A percentile compares a stretch with the other conserved stretches of the same genome.
Conservation (phyloP, 768 basidiomycete genomes). For the Gyrodon lividus region DNA sequence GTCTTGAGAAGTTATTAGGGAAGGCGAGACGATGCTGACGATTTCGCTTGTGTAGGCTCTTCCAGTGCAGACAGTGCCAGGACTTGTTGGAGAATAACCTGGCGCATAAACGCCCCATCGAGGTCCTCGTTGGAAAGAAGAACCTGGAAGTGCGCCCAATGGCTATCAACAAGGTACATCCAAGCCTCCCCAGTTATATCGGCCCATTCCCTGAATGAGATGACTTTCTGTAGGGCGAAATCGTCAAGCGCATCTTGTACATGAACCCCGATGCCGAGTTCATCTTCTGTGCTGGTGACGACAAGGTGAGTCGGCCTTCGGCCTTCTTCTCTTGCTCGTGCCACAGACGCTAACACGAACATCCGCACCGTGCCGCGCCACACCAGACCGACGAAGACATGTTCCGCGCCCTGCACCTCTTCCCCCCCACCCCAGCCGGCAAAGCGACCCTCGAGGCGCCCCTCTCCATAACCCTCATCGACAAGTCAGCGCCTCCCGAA, state of each 20-base stretch:
- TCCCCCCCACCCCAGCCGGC: constrained; percentile 38
- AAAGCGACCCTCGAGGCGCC: constrained; percentile 56
- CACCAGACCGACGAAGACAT: constrained; percentile 95
- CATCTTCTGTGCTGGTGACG: constrained; percentile 97
- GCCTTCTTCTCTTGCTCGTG: background rate
- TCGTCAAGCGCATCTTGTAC: constrained; percentile 93
- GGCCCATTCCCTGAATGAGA: background rate
- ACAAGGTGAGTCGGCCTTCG: constrained; percentile 75
- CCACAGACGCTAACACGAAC: constrained; percentile 4
- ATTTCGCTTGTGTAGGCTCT: constrained; percentile 46
- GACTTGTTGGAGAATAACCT: constrained; percentile 94
- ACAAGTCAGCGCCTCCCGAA: constrained; percentile 25
- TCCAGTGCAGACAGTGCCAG: constrained; percentile 96
- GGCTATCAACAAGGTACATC: constrained; percentile 82
- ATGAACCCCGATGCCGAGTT: constrained; percentile 92
- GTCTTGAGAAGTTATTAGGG: background rate
- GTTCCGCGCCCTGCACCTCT: constrained; percentile 86
- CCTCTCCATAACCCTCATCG: constrained; percentile 44
- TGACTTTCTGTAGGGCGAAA: constrained; percentile 66
- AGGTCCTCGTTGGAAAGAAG: constrained; percentile 97
- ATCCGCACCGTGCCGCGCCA: background rate
- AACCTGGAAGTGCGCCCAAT: constrained; percentile 95
- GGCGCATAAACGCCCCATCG: constrained; percentile 90
- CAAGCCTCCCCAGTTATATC: background rate
- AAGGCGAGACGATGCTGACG: constrained; percentile 3